Percentiles rank a stretch among this genome's conserved stretches.
These are phyloP conservation scores for Aspergillus sergii DNA, from an alignment of 2,329 filamentous ascomycete species.

Conservation along the genomic window DNA sequence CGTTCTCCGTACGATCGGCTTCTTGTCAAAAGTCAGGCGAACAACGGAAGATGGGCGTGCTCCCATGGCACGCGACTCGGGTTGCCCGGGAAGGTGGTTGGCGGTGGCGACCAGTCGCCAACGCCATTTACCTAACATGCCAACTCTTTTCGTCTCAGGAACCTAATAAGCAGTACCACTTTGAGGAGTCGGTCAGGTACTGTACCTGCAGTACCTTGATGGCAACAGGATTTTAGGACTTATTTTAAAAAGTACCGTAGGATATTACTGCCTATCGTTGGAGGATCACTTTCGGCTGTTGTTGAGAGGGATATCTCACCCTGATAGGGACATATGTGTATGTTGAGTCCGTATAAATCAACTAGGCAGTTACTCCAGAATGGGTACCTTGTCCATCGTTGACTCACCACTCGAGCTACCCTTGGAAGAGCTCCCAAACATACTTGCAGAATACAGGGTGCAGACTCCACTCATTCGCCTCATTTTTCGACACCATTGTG, in stretches of 20 bases:
- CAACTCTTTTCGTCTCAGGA: neutral
- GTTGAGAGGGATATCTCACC: neutral
- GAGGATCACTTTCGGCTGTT: neutral
- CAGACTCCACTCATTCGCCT: conserved; percentile 11
- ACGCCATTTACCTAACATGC: neutral
- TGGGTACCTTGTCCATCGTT: conserved; percentile 5
- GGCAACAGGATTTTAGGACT: neutral
- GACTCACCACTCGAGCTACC: conserved; percentile 9
- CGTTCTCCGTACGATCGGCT: conserved; percentile 3
- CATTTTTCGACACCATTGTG: conserved; percentile 3
- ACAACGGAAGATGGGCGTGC: conserved; percentile 4
- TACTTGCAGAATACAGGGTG: conserved; percentile 7
- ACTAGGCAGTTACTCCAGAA: neutral
- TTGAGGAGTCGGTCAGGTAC: neutral
- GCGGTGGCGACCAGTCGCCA: conserved; percentile 1
- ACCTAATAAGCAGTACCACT: neutral
- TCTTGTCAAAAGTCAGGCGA: conserved; percentile 10
- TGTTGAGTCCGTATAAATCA: neutral
- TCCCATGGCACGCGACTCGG: conserved; percentile 12
- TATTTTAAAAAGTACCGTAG: neutral
- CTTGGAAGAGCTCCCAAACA: neutral
- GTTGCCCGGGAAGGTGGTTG: conserved; percentile 1
- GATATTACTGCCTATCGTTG: neutral
- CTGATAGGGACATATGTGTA: neutral
- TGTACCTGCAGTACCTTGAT: conserved; percentile 1